phyloP scores from a whole-genome alignment of 2,329 filamentous ascomycete species.

The Penicillium sp. region DNA sequence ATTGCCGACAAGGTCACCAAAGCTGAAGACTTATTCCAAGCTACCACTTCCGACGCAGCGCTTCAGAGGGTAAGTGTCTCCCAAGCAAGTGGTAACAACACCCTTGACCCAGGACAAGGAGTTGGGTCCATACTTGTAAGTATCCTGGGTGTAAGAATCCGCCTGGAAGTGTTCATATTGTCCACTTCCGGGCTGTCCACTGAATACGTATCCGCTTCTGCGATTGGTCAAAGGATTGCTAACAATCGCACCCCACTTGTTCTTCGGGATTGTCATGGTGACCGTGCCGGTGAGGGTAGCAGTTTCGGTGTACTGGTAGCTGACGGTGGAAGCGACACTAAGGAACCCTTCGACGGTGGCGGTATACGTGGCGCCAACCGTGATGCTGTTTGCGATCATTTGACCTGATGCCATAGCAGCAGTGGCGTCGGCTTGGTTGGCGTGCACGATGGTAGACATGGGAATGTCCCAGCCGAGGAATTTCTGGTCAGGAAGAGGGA shows the following conservation, averaged over 20 bases:
- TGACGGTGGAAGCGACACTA: neutral
- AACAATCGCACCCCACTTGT: neutral
- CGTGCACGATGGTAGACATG: neutral
- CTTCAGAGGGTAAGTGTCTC: neutral
- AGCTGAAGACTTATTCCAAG: neutral
- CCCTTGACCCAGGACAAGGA: neutral
- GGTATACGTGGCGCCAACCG: neutral
- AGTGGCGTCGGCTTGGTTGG: neutral
- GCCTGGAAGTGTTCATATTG: neutral
- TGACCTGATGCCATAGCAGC: neutral
- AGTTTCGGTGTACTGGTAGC: neutral
- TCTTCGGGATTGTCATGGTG: neutral
- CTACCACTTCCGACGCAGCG: neutral
- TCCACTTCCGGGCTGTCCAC: neutral
- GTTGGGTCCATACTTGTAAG: neutral
- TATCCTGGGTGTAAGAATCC: neutral
- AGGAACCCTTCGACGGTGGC: neutral
- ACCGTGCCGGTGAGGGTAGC: neutral
- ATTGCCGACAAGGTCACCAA: neutral
- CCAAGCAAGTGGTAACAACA: neutral
- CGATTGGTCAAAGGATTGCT: neutral
- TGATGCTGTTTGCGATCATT: neutral
- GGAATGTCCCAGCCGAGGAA: neutral
- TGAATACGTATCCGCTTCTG: neutral
- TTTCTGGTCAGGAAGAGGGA: neutral